Conservation (phyloP, 2,329 filamentous ascomycete genomes). For the Leptographium lundbergii region DNA sequence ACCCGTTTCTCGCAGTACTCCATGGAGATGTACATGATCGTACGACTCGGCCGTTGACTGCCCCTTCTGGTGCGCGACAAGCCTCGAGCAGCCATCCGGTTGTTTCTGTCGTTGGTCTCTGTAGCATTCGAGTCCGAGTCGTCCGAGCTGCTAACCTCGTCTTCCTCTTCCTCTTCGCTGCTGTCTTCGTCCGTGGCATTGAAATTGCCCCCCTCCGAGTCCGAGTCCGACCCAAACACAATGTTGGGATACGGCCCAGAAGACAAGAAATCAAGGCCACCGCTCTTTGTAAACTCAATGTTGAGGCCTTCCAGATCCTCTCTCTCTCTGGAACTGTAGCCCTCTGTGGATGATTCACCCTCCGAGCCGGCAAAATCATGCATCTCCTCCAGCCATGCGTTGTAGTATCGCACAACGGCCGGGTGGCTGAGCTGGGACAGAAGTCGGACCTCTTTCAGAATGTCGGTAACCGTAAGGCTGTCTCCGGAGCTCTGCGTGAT, state of each 20-base stretch:
- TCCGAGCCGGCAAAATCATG: constrained; percentile 41
- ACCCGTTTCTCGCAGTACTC: constrained; percentile 90
- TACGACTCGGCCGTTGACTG: constrained; percentile 44
- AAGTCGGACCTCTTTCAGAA: constrained; percentile 73
- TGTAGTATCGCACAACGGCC: constrained; percentile 77
- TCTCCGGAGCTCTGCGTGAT: constrained; percentile 71
- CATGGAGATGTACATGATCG: constrained; percentile 94
- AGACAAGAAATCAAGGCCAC: constrained; percentile 86
- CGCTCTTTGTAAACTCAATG: constrained; percentile 55
- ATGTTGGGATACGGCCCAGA: constrained; percentile 66
- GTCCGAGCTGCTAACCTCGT: constrained; percentile 19
- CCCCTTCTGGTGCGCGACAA: constrained; percentile 15
- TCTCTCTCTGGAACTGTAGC: constrained; percentile 5
- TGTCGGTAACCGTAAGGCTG: constrained; percentile 73
- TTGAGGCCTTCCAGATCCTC: constrained; percentile 20
- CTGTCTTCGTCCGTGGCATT: constrained; percentile 33
- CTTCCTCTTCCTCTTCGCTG: constrained; percentile 27
- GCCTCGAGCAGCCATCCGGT: not conserved
- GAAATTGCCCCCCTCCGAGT: constrained; percentile 20
- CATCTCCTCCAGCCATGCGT: constrained; percentile 80
- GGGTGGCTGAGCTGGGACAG: constrained; percentile 90
- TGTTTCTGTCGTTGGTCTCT: constrained; percentile 8
- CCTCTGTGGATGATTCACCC: constrained; percentile 12
- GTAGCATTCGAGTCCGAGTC: constrained; percentile 10
- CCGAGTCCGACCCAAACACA: constrained; percentile 55